These are phyloP conservation scores for Plasmodium gonderi DNA, from an alignment of 169 alveolate genomes.

Conservation along the genomic window DNA sequence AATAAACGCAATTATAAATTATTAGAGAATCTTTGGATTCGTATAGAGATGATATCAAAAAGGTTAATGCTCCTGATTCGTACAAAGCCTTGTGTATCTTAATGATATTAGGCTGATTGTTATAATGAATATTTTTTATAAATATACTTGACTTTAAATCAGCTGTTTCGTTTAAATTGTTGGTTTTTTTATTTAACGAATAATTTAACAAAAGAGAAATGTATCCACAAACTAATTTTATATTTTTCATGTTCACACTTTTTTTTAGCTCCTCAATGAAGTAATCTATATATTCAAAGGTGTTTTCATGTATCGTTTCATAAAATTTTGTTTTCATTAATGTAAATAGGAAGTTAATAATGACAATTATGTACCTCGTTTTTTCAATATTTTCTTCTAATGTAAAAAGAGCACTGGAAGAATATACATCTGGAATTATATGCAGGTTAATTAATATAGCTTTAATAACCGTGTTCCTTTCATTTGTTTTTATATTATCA, in stretches of 20 bases:
- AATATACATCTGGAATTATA: conserved; percentile 72
- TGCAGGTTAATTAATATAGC: conserved; percentile 61
- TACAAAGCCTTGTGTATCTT: conserved; percentile 76
- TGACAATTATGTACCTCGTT: conserved; percentile 70
- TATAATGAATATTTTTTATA: conserved; percentile 75
- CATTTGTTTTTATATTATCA: conserved; percentile 72
- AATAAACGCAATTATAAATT: conserved; percentile 73
- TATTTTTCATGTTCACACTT: conserved; percentile 72
- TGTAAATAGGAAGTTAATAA: conserved; percentile 73
- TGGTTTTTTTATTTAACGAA: conserved; percentile 75
- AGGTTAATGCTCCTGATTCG: conserved; percentile 76
- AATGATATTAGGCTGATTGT: conserved; percentile 74
- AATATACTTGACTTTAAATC: conserved; percentile 75
- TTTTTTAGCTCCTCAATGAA: conserved; percentile 71
- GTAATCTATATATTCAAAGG: conserved; percentile 74
- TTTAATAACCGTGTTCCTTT: conserved; percentile 68
- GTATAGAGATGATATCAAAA: conserved; percentile 70
- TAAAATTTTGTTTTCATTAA: conserved; percentile 75
- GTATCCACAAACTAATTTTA: conserved; percentile 73
- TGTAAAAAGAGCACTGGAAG: conserved; percentile 48
- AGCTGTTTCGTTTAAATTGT: conserved; percentile 75
- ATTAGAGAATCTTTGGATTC: conserved; percentile 75
- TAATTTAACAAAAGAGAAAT: conserved; percentile 73
- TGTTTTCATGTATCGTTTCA: conserved; percentile 73
- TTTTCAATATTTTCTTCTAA: conserved; percentile 75